Conservation (phyloP, 306 rosid species). For the Acacia crassicarpa region DNA sequence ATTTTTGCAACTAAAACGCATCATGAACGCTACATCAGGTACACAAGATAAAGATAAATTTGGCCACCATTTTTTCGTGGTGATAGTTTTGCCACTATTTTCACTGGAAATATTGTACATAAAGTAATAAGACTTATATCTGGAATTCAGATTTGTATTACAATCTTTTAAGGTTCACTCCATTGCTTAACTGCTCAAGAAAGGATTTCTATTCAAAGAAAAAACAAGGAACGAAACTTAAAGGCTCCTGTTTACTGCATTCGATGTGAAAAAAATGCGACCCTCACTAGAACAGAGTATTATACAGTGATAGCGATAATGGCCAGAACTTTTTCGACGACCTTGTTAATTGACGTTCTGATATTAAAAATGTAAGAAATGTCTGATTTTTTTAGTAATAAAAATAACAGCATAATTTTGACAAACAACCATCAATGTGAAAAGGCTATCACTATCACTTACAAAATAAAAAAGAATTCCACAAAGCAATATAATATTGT, state of each 20-base stretch:
- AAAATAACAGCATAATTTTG: too few species aligned
- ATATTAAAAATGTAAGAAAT: too few species aligned
- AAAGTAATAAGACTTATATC: too few species aligned
- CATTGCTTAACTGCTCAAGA: neutral
- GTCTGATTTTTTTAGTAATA: too few species aligned
- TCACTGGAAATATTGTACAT: neutral
- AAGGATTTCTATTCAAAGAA: neutral
- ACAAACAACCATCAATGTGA: too few species aligned
- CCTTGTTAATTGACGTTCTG: too few species aligned
- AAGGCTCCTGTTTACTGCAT: neutral
- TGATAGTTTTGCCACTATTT: neutral
- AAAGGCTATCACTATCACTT: too few species aligned
- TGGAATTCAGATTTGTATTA: too few species aligned
- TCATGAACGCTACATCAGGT: neutral
- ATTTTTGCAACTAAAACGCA: slow-evolving; percentile 48
- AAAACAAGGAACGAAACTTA: neutral
- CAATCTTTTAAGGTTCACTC: neutral
- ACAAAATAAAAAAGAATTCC: neutral
- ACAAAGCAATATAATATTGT: neutral
- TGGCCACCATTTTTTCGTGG: too few species aligned
- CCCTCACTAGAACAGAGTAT: neutral
- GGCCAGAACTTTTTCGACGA: too few species aligned
- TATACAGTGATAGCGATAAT: too few species aligned
- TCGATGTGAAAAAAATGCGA: too few species aligned
- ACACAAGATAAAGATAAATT: neutral